Evolutionary conservation across 2,329 filamentous ascomycete genomes (phyloP), one percentile per base, ranked within the genome.

Genomic region (Calycina marina): DNA sequence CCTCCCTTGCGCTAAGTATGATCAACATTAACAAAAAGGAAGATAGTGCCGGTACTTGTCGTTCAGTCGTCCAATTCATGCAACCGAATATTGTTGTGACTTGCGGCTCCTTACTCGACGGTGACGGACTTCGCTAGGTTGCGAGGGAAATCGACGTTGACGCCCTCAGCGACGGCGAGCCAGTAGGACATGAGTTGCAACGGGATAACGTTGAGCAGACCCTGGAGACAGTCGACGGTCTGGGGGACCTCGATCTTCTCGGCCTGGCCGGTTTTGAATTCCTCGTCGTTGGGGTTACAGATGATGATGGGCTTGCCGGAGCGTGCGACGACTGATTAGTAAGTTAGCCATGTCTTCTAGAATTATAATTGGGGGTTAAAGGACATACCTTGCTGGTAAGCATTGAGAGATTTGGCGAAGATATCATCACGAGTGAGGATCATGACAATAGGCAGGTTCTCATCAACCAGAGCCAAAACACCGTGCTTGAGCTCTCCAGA

Each of bases 371-470:
- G 20, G 9, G 28, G 17, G 5, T 24, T 11, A 5, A 3, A 12
- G 9, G 18, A 50, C 69, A 56, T 65, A 82, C 78, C 77, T 69
- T 98, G 90, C 64, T 98, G 90, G 61, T 96, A 98, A 51, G 90
- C 90, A 59, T 98, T 98, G 53, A 98, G 69, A n/a, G 90, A 96
- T 67, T 98, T 98, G 58, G 80, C 80, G 65, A 98, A 98, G 53
- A 98, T 78, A 49, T 85, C 72, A 56, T 98, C 90, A 39, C 90
- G 81, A 34, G 90, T 98, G 40, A 98, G 69, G 53, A 98, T 96
- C 90, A 98, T 98, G 61, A 98, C 93, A 58, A 98, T 98, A 41
- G 90, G 90, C 22, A 98, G 74, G 62, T 93, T 88, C 71, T 98
- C 90, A 52, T 98, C 90, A 38, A 98, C 90, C 41, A 98, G 71